phyloP scores from a whole-genome alignment of 345 rosid genomes.

The Jatropha curcas region DNA sequence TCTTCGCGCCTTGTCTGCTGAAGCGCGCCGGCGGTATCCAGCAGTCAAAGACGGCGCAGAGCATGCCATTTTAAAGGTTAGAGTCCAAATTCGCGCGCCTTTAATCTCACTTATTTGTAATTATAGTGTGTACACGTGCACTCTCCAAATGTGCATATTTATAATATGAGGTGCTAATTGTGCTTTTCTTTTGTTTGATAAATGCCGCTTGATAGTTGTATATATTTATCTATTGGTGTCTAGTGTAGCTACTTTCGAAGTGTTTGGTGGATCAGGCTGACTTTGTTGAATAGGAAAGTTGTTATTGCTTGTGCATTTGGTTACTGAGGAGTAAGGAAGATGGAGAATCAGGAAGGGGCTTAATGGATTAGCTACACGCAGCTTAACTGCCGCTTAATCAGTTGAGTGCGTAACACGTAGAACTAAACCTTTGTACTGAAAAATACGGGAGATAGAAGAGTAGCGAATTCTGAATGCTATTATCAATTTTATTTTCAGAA shows the following conservation, averaged over 20 bases:
- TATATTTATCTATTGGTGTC: neutral
- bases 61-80: constrained; percentile 88
- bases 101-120: neutral
- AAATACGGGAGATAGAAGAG: neutral
- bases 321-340: too few species aligned
- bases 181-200: neutral
- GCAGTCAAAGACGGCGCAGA: constrained; percentile 94
- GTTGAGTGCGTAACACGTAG: too few species aligned
- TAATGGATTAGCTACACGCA: too few species aligned
- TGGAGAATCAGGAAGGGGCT: too few species aligned
- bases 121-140: too few species aligned
- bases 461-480: neutral
- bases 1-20: constrained; percentile 96
- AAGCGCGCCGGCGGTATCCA: constrained; percentile 94
- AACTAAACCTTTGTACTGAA: neutral
- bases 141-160: neutral
- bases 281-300: too few species aligned
- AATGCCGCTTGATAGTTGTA: neutral
- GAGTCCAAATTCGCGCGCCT: neutral
- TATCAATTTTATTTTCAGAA: neutral
- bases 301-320: too few species aligned
- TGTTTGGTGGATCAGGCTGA: too few species aligned
- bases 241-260: neutral
- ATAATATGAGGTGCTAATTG: neutral
- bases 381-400: too few species aligned